Evolutionary conservation across 2,329 filamentous ascomycete species (phyloP), one percentile per base, ranked within the genome.

Genomic region (Pseudocercospora cruenta): DNA sequence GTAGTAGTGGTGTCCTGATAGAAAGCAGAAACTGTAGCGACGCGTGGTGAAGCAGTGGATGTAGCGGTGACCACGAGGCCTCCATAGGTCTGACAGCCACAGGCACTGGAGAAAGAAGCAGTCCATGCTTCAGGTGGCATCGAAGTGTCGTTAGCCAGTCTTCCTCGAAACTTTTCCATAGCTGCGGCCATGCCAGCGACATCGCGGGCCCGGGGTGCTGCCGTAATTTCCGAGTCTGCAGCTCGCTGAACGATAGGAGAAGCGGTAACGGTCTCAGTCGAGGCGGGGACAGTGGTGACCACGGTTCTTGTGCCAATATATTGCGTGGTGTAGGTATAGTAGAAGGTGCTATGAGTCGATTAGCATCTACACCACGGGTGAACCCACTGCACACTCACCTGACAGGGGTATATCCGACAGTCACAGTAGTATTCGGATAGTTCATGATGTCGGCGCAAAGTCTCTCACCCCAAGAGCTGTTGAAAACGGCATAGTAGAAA

Each of bases 51-150:
- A 24, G 72, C 67, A 6, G 76, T 76, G 60, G 67, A 73, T 2
- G 75, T 77, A 22, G 69, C 55, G 1, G 73, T 76, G 5, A 74
- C 68, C 2, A 73, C 75, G 10, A 71, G 53, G 0, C 68, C 70
- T 21, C 57, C 66, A 54, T 70, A 73, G 6, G 63, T 66, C 47
- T 74, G 73, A 62, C 76, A 78, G n/a, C 33, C 54, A 63, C 77
- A 78, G 45, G 76, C 76, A 60, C 76, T 78, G 14, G 71, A 73
- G 60, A 78, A 76, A 2, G 72, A 68, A 1, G 71, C 64, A 10
- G 71, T 70, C 43, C 74, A 60, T 10, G 57, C 68, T 1, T 67
- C 47, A 62, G 68, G 68, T 26, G 60, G 49, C 19, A 65, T 66
- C 19, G 63, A 53, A 43, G 63, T 67, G 9, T 26, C 63, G 43